Percentiles rank a stretch among this genome's conserved stretches.
phyloP scores from a whole-genome alignment of 192 early-diverging fungal genomes.

The Coemansia sp. region DNA sequence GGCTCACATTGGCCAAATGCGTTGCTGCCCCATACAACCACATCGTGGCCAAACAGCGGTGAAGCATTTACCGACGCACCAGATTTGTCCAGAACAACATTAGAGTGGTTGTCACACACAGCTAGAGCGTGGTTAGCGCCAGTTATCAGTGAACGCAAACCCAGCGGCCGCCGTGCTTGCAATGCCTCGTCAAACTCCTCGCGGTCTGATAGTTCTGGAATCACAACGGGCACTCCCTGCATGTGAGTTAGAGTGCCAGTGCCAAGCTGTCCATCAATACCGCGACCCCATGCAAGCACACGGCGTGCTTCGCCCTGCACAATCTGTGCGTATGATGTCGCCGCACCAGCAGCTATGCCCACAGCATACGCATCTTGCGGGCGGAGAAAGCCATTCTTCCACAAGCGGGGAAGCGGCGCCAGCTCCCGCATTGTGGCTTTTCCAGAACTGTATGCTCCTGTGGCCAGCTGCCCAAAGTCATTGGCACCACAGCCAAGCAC shows the following conservation, averaged over 20 bases:
- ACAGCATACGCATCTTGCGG: constrained; percentile 15
- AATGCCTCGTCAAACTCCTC: constrained; percentile 15
- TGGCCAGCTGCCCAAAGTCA: constrained; percentile 50
- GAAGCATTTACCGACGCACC: constrained; percentile 11
- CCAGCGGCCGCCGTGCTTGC: constrained; percentile 18
- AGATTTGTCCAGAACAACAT: constrained; percentile 31
- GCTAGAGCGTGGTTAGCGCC: constrained; percentile 28
- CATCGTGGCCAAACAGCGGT: constrained; percentile 41
- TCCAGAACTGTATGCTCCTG: constrained; percentile 20
- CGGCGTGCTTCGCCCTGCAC: constrained; percentile 5
- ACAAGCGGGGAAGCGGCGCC: constrained; percentile 24
- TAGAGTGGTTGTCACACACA: constrained; percentile 39
- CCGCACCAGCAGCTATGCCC: constrained; percentile 28
- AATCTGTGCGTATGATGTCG: constrained; percentile 33
- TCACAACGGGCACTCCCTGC: constrained; percentile 16
- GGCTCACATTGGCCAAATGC: constrained; percentile 36
- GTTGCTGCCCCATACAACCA: constrained; percentile 46
- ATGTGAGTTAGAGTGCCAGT: constrained; percentile 31
- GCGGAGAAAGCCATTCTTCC: constrained; percentile 18
- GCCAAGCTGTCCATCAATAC: constrained; percentile 48
- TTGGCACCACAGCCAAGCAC: constrained; percentile 48
- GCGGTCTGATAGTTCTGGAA: constrained; percentile 18
- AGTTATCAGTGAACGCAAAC: constrained; percentile 19
- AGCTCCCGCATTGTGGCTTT: constrained; percentile 25
- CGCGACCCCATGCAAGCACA: constrained; percentile 34